Conservation (phyloP, 163 green algal species). For the Scenedesmus sp. region DNA sequence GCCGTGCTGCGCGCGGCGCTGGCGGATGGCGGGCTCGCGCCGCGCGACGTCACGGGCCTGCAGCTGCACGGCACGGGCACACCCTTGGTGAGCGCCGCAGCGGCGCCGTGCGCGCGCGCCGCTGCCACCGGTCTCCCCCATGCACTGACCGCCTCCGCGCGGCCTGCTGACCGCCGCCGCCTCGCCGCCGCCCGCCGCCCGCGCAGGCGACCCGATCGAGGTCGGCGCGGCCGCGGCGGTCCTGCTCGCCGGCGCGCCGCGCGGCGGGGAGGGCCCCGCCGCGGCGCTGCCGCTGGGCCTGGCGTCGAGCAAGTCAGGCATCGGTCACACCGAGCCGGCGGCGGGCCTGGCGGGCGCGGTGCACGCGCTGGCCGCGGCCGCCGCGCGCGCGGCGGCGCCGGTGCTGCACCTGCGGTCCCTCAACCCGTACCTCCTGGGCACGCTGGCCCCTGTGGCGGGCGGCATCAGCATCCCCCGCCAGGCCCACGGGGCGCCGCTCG, state of each 20-base stretch:
- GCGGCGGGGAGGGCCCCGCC: not conserved
- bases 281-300: conserved; percentile 50
- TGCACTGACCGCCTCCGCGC: no score
- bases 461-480: conserved; percentile 38
- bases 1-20: conserved; percentile 63
- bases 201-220: conserved; percentile 83
- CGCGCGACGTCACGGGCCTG: conserved; percentile 43
- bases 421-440: conserved; percentile 75
- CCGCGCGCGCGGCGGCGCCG: conserved; percentile 15
- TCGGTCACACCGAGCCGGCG: conserved; percentile 81
- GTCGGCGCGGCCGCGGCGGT: conserved; percentile 68
- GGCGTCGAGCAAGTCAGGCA: conserved; percentile 68
- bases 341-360: conserved; percentile 70
- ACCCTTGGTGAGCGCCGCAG: conserved; percentile 68
- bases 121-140: no score
- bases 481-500: not conserved
- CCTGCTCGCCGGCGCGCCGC: not conserved
- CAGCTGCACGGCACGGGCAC: conserved; percentile 89
- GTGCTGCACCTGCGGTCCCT: conserved; percentile 73
- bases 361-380: conserved; percentile 41
- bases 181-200: no score
- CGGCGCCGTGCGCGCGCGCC: no score
- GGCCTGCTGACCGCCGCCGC: no score
- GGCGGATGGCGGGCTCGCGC: conserved; percentile 35
- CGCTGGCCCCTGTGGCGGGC: conserved; percentile 36